Base-by-base conservation (phyloP, 768 basidiomycete genomes). In the Phanerodontia chrysosporium region DNA sequence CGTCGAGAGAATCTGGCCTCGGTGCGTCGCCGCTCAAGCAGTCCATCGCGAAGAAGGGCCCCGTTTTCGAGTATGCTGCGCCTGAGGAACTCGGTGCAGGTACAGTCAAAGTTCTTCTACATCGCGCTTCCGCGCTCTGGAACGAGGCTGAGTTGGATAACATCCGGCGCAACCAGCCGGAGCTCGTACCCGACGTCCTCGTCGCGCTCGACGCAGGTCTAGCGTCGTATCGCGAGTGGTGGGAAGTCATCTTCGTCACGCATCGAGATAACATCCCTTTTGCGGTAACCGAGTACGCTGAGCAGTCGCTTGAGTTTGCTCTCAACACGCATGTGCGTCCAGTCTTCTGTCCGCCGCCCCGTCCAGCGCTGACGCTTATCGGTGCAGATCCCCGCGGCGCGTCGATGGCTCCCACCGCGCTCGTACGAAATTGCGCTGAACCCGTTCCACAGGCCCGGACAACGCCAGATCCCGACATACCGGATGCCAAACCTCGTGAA, bases 151-250 rank as follows among this genome's bases (percentile, higher is more conserved):
- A 49, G 2, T 68, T 67, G 42, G 66, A 65, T 44, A 64, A 67
- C 24, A 45, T 68, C 18, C 32, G 35, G 24, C 51, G 64, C 22
- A 58, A 30, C 45, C 44, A 45, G 3, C 55, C 55, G 10, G 44
- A 56, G 13, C 55, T 55, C 44, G 51, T 63, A 24, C 76, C 80
- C 0, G 76, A 81, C 61, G 80, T 75, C 18, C 67, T 81, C 55
- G 63, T 81, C 35, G 78, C 70, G 2, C 66, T 70, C 46, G 76
- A 78, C 60, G 76, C 78, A 1, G 78, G 75, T 27, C 62, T 78
- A 24, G 67, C 69, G 30, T 63, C 70, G 30, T 77, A 77, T 59
- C 60, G 57, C 3, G 64, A 70, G 16, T 81, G 80, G 79, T 54
- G 62, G 3, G 64, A 66, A 29, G 76, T 74, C 46, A 68, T 78